These are phyloP conservation scores for Coprinopsis cinerea DNA, from an alignment of 768 basidiomycete genomes.

Conservation along the genomic window DNA sequence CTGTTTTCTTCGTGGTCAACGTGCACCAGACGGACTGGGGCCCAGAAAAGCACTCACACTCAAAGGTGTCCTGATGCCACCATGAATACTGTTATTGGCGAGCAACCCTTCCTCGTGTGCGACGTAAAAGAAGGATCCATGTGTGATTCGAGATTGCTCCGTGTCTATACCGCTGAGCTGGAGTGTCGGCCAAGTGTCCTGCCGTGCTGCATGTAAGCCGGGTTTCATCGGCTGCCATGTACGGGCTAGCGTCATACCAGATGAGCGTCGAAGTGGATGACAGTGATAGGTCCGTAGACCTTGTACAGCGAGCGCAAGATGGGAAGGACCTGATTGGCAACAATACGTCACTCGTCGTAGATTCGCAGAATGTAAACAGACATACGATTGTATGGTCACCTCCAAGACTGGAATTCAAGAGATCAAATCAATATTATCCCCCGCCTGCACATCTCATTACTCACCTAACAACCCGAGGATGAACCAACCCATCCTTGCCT, in stretches of 20 bases:
- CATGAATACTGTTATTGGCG: conserved; percentile 75
- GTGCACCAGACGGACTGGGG: conserved; percentile 10
- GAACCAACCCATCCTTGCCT: conserved; percentile 53
- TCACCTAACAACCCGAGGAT: conserved; percentile 70
- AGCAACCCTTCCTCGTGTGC: conserved; percentile 77
- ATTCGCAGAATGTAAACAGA: conserved; percentile 18
- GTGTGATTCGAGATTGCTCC: conserved; percentile 65
- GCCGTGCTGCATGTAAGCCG: conserved; percentile 26
- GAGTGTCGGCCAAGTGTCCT: conserved; percentile 63
- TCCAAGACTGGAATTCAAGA: conserved; percentile 47
- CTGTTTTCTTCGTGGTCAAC: conserved; percentile 25
- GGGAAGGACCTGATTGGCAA: conserved; percentile 61
- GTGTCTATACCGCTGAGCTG: conserved; percentile 41
- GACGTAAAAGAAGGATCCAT: conserved; percentile 82
- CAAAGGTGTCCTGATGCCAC: conserved; percentile 78
- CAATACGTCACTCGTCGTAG: conserved; percentile 26
- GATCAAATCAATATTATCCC: too few species aligned
- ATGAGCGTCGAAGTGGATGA: conserved; percentile 78
- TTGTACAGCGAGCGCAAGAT: conserved; percentile 76
- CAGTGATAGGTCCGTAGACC: conserved; percentile 75
- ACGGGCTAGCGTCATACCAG: conserved; percentile 25
- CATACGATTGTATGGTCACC: conserved; percentile 84
- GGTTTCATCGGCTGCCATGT: conserved; percentile 28
- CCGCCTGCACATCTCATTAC: conserved; percentile 1
- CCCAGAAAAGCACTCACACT: conserved; percentile 21